Evolutionary conservation across 345 rosid species (phyloP).

Genomic region (Lumnitzera littorea): DNA sequence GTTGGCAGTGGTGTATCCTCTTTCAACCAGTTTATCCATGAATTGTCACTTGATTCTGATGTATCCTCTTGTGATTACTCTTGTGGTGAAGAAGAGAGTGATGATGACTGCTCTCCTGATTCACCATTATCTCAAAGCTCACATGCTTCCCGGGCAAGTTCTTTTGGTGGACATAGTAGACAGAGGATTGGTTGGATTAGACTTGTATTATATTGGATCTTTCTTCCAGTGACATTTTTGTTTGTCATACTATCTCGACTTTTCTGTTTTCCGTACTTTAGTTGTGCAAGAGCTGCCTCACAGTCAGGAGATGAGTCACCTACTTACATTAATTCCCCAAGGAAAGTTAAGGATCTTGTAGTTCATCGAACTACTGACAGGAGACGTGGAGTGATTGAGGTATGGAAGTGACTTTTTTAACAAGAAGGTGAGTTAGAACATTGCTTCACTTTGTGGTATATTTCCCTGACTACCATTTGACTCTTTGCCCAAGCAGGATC

Average conservation of each 20-base stretch:
- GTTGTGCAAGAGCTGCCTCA: conserved; percentile 16
- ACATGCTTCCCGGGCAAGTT: conserved; percentile 41
- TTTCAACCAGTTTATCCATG: conserved; percentile 85
- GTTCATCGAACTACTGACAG: conserved; percentile 72
- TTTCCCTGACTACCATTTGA: conserved; percentile 2
- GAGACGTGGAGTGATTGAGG: conserved; percentile 98
- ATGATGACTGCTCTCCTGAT: conserved; percentile 37
- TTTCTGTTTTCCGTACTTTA: conserved; percentile 29
- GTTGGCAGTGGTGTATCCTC: conserved; percentile 83
- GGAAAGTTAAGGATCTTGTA: conserved; percentile 51
- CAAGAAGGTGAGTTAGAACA: not conserved
- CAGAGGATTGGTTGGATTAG: conserved; percentile 47
- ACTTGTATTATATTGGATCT: conserved; percentile 51
- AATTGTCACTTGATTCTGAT: conserved; percentile 76
- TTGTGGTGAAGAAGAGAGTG: conserved; percentile 71
- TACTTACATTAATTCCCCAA: conserved; percentile 27
- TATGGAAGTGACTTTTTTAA: not conserved
- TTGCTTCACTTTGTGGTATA: not conserved
- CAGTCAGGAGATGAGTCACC: conserved; percentile 23
- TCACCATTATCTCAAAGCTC: conserved; percentile 79
- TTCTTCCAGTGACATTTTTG: conserved; percentile 49
- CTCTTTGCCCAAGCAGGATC: conserved; percentile 47
- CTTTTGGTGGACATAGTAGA: conserved; percentile 28
- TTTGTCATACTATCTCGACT: conserved; percentile 41
- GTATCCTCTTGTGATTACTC: conserved; percentile 65